Percentiles rank a stretch among this genome's conserved stretches.
phyloP scores from a whole-genome alignment of 345 rosid genomes.

The Salix purpurea region DNA sequence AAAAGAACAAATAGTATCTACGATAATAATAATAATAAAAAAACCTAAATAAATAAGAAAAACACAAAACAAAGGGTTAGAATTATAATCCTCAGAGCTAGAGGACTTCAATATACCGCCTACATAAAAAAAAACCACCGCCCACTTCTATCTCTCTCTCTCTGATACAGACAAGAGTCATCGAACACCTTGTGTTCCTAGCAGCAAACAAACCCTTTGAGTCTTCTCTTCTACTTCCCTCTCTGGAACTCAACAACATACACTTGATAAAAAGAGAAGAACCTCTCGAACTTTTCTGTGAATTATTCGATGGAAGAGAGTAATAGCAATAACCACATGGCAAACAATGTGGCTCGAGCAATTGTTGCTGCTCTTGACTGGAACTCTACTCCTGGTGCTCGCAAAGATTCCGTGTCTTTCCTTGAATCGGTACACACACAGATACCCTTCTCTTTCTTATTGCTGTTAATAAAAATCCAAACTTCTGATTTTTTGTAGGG shows the following conservation, averaged over 20 bases:
- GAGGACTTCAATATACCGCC: too few relatives aligned
- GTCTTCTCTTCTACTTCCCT: not conserved
- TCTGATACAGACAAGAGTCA: too few relatives aligned
- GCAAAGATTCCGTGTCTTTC: slow-evolving; percentile 65
- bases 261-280: not conserved
- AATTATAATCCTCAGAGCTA: too few relatives aligned
- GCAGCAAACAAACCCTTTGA: not conserved
- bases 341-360: slow-evolving; percentile 76
- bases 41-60: too few relatives aligned
- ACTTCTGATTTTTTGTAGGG: not conserved
- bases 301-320: not conserved
- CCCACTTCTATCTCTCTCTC: too few relatives aligned
- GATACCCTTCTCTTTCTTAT: not conserved
- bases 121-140: not conserved
- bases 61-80: too few relatives aligned
- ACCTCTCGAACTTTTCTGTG: not conserved
- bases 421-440: slow-evolving; percentile 54
- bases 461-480: not conserved
- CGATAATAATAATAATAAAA: too few relatives aligned
- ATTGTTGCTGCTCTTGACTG: slow-evolving; percentile 74
- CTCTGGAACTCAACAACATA: not conserved
- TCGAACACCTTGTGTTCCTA: not conserved
- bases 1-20: too few relatives aligned
- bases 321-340: slow-evolving; percentile 28
- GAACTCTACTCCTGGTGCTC: slow-evolving; percentile 65